Evolutionary conservation across 139 green algal genomes (phyloP), one percentile per base, ranked within the genome.

Genomic region (Chlorella sp.): DNA sequence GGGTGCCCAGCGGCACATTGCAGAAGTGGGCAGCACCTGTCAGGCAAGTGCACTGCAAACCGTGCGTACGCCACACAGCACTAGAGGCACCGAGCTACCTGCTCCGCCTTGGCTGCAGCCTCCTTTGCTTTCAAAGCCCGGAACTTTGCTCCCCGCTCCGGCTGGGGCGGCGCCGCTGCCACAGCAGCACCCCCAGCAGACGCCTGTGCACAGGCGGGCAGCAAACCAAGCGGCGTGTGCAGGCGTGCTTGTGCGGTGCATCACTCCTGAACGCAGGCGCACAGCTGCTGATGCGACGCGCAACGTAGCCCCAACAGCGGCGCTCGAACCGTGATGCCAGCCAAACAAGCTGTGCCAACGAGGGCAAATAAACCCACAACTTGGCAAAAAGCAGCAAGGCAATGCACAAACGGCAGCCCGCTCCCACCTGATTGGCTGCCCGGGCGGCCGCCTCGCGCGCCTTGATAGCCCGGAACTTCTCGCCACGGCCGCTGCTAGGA

Each of bases 391-490:
- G 15, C 18, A 56, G 12, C 70, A n/a, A 28, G 1, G 20, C 11
- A 26, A 20, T 4, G 28, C 32, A 32, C 18, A 81, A 11, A 4
- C 30, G 18, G 65, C 34, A 51, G 26, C 5, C 34, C 68, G 11
- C 11, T 5, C 20, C 34, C n/a, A 21, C 5, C 78, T 51, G 44
- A 9, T 11, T 15, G 5, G 30, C 93, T n/a, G 90, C 90, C 88
- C 93, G 95, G 21, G 79, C 87, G 11, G 95, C 94, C 28, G 93
- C 92, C 64, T 98, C 95, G 32, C 86, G 71, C 6, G 94, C 94
- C 88, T 95, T 96, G 47, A 95, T 83, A 5, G 91, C 93, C 2
- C 90, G 74, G 88, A 97, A 97, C 85, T 94, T 96, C 44, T 93
- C 85, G 28, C 87, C 85, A 26, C 56, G 69, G 55, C 39, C 81